A percentile compares a stretch with the other conserved stretches of the same genome.
Evolutionary conservation across 345 rosid genomes (phyloP).

Genomic region (Turritis glabra): DNA sequence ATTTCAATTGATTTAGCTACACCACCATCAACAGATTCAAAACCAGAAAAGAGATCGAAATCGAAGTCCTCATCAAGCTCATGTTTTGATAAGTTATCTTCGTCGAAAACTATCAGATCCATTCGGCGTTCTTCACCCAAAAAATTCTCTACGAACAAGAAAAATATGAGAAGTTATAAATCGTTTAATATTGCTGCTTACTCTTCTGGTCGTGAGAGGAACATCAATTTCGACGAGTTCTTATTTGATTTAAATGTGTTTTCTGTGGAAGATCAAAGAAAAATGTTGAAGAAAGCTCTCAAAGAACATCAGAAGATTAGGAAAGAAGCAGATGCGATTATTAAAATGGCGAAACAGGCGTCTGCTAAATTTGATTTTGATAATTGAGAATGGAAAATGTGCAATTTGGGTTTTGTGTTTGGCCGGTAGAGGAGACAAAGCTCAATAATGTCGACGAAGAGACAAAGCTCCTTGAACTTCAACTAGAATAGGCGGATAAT

Average conservation of each 20-base stretch:
- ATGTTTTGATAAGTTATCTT: conserved; percentile 50
- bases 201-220: conserved; percentile 30
- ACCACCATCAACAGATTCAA: conserved; percentile 24
- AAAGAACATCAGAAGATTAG: conserved; percentile 61
- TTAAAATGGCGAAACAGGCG: conserved; percentile 64
- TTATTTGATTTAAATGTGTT: conserved; percentile 51
- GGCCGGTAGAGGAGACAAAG: too few relatives aligned
- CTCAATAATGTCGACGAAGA: too few relatives aligned
- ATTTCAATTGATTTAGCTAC: conserved; percentile 15
- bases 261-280: conserved; percentile 58
- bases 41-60: conserved; percentile 7
- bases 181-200: not conserved
- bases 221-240: conserved; percentile 49
- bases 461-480: too few relatives aligned
- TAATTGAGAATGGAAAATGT: not conserved
- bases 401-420: not conserved
- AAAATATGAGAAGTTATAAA: conserved; percentile 25
- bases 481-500: too few relatives aligned
- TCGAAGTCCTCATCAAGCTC: conserved; percentile 30
- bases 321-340: conserved; percentile 69
- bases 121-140: conserved; percentile 77
- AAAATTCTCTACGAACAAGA: conserved; percentile 32
- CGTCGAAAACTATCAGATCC: conserved; percentile 52
- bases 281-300: conserved; percentile 59
- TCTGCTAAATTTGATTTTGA: conserved; percentile 48